Conservation (phyloP, 441 rosid genomes). For the Erodium trifolium region DNA sequence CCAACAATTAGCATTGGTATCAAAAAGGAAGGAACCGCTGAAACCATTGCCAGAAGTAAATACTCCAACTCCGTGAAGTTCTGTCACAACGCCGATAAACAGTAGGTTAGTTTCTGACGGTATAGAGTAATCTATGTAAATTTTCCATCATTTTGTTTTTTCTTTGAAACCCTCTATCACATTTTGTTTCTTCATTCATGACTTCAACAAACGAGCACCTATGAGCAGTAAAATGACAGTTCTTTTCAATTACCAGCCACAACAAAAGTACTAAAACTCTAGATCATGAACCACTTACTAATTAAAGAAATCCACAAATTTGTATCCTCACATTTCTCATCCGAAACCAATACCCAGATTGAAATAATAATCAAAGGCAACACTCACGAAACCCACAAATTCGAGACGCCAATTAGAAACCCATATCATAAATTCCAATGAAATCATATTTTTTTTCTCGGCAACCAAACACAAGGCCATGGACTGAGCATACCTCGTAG, state of each 20-base stretch:
- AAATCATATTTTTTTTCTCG: neutral
- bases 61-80: slow-evolving; percentile 83
- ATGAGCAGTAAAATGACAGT: too few species aligned
- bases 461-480: neutral
- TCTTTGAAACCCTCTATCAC: too few species aligned
- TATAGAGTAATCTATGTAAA: neutral
- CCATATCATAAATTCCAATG: neutral
- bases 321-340: too few species aligned
- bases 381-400: neutral
- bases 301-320: too few species aligned
- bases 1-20: slow-evolving; percentile 59
- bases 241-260: too few species aligned
- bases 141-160: too few species aligned
- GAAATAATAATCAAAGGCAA: neutral
- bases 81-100: slow-evolving; percentile 27
- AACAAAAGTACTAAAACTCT: neutral
- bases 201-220: too few species aligned
- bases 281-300: neutral
- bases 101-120: neutral
- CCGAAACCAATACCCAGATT: neutral
- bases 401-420: neutral
- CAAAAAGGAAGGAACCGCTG: slow-evolving; percentile 74
- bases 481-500: slow-evolving; percentile 45
- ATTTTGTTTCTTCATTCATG: too few species aligned
- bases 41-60: slow-evolving; percentile 64